Evolutionary conservation across 208 protist genomes (phyloP).

Genomic region (Trypanosomatidae sp.): DNA sequence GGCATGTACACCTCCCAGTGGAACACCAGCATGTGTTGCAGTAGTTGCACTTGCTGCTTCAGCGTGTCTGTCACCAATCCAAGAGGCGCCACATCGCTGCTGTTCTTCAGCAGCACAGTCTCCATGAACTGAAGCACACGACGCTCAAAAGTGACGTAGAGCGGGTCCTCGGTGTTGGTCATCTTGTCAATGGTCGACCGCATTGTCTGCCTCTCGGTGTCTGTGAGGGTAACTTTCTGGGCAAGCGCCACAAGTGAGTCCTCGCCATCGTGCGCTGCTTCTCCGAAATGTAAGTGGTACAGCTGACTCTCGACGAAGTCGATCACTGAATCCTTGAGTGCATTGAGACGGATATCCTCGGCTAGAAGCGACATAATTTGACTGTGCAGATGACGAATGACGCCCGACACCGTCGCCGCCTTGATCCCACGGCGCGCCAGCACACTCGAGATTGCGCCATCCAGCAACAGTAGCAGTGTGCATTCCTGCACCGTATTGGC

Average conservation of each 20-base stretch:
- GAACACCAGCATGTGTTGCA: conserved; percentile 53
- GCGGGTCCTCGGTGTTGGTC: conserved; percentile 66
- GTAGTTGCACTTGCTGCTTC: conserved; percentile 25
- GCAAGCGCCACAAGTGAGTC: conserved; percentile 8
- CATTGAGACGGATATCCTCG: conserved; percentile 51
- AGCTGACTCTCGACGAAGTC: conserved; percentile 42
- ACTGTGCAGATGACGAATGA: conserved; percentile 53
- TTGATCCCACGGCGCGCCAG: conserved; percentile 45
- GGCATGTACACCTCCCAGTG: conserved; percentile 80
- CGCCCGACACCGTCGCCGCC: conserved; percentile 31
- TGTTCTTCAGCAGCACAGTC: conserved; percentile 23
- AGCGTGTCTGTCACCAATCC: conserved; percentile 68
- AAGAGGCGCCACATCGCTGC: conserved; percentile 30
- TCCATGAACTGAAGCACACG: conserved; percentile 51
- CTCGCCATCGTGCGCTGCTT: conserved; percentile 1
- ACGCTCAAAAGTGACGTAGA: conserved; percentile 76
- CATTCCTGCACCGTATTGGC: conserved; percentile 82
- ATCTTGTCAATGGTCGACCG: conserved; percentile 73
- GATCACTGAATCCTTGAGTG: conserved; percentile 58
- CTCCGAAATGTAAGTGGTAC: conserved; percentile 16
- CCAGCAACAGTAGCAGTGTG: conserved; percentile 64
- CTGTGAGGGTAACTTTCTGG: conserved; percentile 30
- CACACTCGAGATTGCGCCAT: conserved; percentile 69
- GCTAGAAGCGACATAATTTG: conserved; percentile 53
- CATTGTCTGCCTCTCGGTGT: conserved; percentile 46